Conservation (phyloP, 768 basidiomycete species). For the Strobilomyces echinocephalus region DNA sequence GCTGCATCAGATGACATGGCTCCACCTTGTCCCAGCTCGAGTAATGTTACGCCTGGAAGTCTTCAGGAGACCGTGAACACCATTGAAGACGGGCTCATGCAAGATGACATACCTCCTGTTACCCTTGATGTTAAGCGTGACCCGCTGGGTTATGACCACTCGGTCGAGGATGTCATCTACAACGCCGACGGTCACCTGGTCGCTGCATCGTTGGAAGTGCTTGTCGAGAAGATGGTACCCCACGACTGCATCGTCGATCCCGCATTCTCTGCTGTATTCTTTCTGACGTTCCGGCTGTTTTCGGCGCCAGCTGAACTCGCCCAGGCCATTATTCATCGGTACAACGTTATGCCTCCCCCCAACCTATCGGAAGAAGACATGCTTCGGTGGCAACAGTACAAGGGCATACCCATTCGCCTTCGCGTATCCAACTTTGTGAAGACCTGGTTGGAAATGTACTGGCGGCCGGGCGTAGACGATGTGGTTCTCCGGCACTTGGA, state of each 20-base stretch:
- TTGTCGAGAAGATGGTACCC: conserved; percentile 97
- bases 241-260: conserved; percentile 88
- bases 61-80: conserved; percentile 31
- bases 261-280: conserved; percentile 84
- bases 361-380: conserved; percentile 55
- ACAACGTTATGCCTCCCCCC: conserved; percentile 68
- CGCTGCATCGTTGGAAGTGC: conserved; percentile 80
- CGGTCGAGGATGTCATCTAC: conserved; percentile 80
- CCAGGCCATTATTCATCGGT: conserved; percentile 73
- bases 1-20: conserved; percentile 17
- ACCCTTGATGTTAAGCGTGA: conserved; percentile 39
- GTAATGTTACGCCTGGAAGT: conserved; percentile 53
- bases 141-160: conserved; percentile 66
- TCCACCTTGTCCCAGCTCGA: conserved; percentile 31
- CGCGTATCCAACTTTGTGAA: conserved; percentile 92
- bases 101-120: conserved; percentile 48
- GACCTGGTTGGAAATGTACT: conserved; percentile 88
- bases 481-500: conserved; percentile 52
- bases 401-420: conserved; percentile 85
- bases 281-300: conserved; percentile 93
- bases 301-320: conserved; percentile 73
- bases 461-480: conserved; percentile 74
- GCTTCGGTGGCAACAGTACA: conserved; percentile 77
- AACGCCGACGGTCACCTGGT: conserved; percentile 87
- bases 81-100: conserved; percentile 52